Conservation (phyloP, 2,329 filamentous ascomycete species). For the Exophiala alcalophila region DNA sequence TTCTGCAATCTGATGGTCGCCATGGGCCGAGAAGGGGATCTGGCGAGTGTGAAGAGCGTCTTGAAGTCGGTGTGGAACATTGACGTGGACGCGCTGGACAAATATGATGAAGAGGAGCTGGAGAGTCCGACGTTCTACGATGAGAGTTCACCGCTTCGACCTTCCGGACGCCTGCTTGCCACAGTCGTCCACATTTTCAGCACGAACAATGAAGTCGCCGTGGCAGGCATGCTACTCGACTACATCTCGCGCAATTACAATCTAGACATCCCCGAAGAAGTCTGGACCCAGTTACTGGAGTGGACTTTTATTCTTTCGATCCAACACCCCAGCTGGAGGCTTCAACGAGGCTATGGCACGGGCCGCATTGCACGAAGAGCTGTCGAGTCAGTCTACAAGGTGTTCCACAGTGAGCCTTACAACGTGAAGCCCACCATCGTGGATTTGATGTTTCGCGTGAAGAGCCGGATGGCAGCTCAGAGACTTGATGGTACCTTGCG, state of each 20-base stretch:
- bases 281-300: conserved; percentile 66
- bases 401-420: conserved; percentile 60
- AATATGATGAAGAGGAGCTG: conserved; percentile 34
- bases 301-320: conserved; percentile 62
- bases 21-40: conserved; percentile 52
- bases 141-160: conserved; percentile 54
- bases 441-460: conserved; percentile 17
- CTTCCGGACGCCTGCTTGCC: conserved; percentile 58
- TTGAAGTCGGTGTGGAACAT: conserved; percentile 56
- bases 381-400: conserved; percentile 56
- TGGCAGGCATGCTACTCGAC: conserved; percentile 59
- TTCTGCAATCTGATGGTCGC: conserved; percentile 55
- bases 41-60: conserved; percentile 46
- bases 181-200: conserved; percentile 68
- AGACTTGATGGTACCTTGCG: conserved; percentile 9
- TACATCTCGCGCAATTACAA: conserved; percentile 60
- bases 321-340: conserved; percentile 35
- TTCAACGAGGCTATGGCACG: conserved; percentile 36
- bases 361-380: conserved; percentile 42
- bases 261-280: conserved; percentile 54
- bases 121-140: conserved; percentile 43
- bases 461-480: conserved; percentile 7
- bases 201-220: conserved; percentile 60
- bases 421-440: conserved; percentile 56
- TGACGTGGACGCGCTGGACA: conserved; percentile 44